Evolutionary conservation across 2,329 filamentous ascomycete genomes (phyloP), one percentile per base, ranked within the genome.

Genomic region (Aspergillus sergii): DNA sequence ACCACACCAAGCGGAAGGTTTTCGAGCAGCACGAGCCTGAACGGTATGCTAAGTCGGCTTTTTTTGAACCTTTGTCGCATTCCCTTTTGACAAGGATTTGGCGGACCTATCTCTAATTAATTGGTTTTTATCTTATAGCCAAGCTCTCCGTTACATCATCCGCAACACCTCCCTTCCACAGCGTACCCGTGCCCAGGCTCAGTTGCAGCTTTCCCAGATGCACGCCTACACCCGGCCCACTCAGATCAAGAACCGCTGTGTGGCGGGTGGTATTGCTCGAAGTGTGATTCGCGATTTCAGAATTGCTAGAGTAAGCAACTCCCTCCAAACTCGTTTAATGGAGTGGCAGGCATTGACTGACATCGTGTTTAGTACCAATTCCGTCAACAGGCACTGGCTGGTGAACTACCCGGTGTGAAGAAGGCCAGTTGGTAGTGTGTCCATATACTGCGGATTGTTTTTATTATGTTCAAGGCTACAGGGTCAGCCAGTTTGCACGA

Each of bases 1-100:
- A 99, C 80, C 93, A 98, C 82, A 94, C 93, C 60, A 99, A 98
- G 87, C 91, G 95, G 73, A 94, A 96, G 82, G 92, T 93, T 63
- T 97, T 94, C 74, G 91, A 91, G 75, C 85, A 93, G 76, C 84
- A 90, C 75, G 95, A 99, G 83, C 88, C 93, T 5, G 91, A 97
- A 81, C 90, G 94, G 94, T 96, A 83, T 53, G 72, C 50, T 34
- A 45, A 39, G 28, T 19, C 60, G 36, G 59, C 58, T 43, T 58
- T 30, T 36, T 46, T 32, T 45, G 39, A 23, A 28, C 26, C 50
- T 28, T 58, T 21, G 51, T 45, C 55, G 48, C 46, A 59, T 41
- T 55, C 43, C 41, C 19, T 21, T 30, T 41, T 32, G 8, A 50
- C 23, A 14, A 50, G 43, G 16, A 6, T 26, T 30, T 14, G 1